phyloP scores from a whole-genome alignment of 495 filamentous ascomycete genomes.

The Hypoxylon crocopeplum region DNA sequence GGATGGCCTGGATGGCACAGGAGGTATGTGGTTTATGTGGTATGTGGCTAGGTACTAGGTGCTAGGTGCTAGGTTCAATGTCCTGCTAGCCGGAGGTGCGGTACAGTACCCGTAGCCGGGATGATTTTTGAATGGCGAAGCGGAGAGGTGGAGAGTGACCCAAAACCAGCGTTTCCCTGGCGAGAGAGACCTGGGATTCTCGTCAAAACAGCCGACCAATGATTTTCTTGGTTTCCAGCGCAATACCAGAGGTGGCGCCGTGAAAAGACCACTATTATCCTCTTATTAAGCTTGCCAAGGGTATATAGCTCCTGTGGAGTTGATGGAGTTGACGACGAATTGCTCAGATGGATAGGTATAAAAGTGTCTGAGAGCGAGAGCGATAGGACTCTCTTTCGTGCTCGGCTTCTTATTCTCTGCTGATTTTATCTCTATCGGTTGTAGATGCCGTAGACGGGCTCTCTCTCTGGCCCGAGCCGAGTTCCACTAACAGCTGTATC shows the following conservation, averaged over 20 bases:
- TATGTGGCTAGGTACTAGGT: neutral
- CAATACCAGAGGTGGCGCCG: constrained; percentile 27
- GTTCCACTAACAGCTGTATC: constrained; percentile 15
- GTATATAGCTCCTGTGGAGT: constrained; percentile 33
- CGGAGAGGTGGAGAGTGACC: constrained; percentile 31
- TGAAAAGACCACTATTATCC: constrained; percentile 15
- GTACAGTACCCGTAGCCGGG: constrained; percentile 39
- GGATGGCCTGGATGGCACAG: constrained; percentile 5
- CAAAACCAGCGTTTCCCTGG: constrained; percentile 30
- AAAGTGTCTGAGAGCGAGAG: neutral
- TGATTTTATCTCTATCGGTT: constrained; percentile 4
- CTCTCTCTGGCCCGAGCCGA: constrained; percentile 20
- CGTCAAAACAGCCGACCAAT: constrained; percentile 35
- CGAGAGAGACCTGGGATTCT: constrained; percentile 3
- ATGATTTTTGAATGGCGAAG: constrained; percentile 39
- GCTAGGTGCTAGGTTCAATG: constrained; percentile 8
- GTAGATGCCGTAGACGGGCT: constrained; percentile 15
- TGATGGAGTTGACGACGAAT: neutral
- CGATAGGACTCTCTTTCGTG: neutral
- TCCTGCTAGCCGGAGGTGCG: constrained; percentile 36
- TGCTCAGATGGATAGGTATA: neutral
- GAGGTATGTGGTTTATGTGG: too few relatives aligned
- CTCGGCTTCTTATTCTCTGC: neutral
- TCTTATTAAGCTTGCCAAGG: constrained; percentile 6
- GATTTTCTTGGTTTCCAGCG: constrained; percentile 8